A percentile compares a stretch with the other conserved stretches of the same genome.
Conservation (phyloP, 192 early-diverging fungal genomes). For the Umbelopsis sp. region DNA sequence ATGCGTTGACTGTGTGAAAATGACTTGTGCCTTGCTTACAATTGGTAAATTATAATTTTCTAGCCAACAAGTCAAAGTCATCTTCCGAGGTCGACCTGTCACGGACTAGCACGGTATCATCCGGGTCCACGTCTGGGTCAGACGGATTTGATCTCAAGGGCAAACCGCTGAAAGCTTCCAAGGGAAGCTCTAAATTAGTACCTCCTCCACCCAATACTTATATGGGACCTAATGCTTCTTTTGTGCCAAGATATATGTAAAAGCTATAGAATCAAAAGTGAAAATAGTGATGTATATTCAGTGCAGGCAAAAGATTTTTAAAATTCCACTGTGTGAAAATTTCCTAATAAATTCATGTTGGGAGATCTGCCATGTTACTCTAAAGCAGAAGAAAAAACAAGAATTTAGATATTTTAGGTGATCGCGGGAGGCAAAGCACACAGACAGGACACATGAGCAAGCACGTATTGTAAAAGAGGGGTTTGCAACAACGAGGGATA, state of each 20-base stretch:
- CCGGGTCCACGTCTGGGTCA: neutral
- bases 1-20: neutral
- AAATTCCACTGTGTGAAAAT: too few relatives aligned
- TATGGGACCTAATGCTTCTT: too few relatives aligned
- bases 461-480: neutral
- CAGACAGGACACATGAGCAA: neutral
- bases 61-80: conserved; percentile 9
- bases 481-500: neutral
- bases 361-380: too few relatives aligned
- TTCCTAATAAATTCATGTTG: too few relatives aligned
- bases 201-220: too few relatives aligned
- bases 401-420: too few relatives aligned
- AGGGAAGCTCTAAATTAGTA: too few relatives aligned
- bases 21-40: neutral
- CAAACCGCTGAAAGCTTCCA: neutral
- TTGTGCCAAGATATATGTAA: neutral
- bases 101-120: conserved; percentile 11
- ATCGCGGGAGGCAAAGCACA: too few relatives aligned
- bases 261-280: neutral
- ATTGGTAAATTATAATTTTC: neutral
- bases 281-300: too few relatives aligned
- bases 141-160: conserved; percentile 14
- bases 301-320: too few relatives aligned
- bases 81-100: neutral
- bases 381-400: too few relatives aligned